Percentiles rank a stretch among this genome's conserved stretches.
Conservation (phyloP, 2,329 filamentous ascomycete genomes). For the Venturia effusa region DNA sequence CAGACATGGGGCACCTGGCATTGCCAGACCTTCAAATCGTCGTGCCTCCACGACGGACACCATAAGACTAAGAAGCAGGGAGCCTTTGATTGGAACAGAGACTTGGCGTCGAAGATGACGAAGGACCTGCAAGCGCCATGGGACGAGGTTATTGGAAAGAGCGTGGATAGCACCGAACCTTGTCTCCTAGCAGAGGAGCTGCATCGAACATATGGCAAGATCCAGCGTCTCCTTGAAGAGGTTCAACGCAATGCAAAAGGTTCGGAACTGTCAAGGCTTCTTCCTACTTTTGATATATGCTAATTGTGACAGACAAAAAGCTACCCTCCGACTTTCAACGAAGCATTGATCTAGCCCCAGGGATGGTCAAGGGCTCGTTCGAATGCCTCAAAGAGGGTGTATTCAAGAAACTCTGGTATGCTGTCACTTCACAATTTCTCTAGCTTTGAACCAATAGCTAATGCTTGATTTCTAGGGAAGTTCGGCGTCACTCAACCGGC, state of each 20-base stretch:
- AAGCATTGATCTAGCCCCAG: too few relatives aligned
- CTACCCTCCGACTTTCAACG: neutral
- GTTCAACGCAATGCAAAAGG: neutral
- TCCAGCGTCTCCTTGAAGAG: neutral
- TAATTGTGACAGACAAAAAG: too few relatives aligned
- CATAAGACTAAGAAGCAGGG: neutral
- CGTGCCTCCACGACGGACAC: neutral
- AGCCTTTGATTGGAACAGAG: neutral
- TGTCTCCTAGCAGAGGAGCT: neutral
- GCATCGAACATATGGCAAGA: neutral
- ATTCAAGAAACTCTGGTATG: neutral
- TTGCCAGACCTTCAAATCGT: neutral
- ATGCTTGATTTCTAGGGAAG: neutral
- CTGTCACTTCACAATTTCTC: neutral
- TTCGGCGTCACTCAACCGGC: neutral
- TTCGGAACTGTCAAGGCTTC: too few relatives aligned
- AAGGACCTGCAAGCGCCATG: neutral
- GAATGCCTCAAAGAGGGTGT: neutral
- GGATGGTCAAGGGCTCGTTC: too few relatives aligned
- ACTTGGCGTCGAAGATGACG: neutral
- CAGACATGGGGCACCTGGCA: neutral
- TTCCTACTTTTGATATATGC: too few relatives aligned
- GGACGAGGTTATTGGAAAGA: neutral
- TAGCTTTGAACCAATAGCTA: neutral
- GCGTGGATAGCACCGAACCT: neutral